These are phyloP conservation scores for Royoungia palumana DNA, from an alignment of 768 basidiomycete genomes.

Conservation along the genomic window DNA sequence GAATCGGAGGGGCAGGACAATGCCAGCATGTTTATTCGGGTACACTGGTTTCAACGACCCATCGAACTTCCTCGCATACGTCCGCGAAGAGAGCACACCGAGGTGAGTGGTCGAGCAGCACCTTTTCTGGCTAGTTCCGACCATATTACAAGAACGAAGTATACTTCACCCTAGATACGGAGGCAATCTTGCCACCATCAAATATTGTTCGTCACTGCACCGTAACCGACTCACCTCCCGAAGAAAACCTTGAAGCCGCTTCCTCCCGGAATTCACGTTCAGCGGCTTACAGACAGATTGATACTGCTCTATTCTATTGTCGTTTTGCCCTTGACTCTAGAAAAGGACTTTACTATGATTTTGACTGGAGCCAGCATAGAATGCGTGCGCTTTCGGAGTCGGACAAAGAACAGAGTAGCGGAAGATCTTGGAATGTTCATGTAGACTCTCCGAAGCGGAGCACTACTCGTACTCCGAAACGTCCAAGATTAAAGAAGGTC, in stretches of 20 bases:
- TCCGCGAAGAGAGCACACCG: constrained; percentile 54
- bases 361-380: constrained; percentile 56
- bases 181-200: constrained; percentile 47
- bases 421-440: constrained; percentile 47
- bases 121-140: background rate
- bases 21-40: constrained; percentile 50
- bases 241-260: constrained; percentile 5
- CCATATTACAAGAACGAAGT: constrained; percentile 60
- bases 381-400: constrained; percentile 33
- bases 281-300: constrained; percentile 12
- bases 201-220: constrained; percentile 51
- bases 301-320: constrained; percentile 49
- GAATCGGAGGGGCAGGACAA: constrained; percentile 29
- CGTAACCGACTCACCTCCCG: constrained; percentile 35
- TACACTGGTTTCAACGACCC: constrained; percentile 78
- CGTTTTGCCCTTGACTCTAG: constrained; percentile 53
- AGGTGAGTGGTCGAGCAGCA: constrained; percentile 41
- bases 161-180: constrained; percentile 57
- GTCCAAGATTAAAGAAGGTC: constrained; percentile 16
- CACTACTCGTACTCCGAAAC: constrained; percentile 15
- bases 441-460: constrained; percentile 18
- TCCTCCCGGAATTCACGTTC: constrained; percentile 13
- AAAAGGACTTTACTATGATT: constrained; percentile 59
- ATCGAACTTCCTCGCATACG: constrained; percentile 58
- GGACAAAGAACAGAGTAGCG: constrained; percentile 32